A percentile compares a stretch with the other conserved stretches of the same genome.
Evolutionary conservation across 495 filamentous ascomycete species (phyloP).

Genomic region (Penicillium mononematosum): DNA sequence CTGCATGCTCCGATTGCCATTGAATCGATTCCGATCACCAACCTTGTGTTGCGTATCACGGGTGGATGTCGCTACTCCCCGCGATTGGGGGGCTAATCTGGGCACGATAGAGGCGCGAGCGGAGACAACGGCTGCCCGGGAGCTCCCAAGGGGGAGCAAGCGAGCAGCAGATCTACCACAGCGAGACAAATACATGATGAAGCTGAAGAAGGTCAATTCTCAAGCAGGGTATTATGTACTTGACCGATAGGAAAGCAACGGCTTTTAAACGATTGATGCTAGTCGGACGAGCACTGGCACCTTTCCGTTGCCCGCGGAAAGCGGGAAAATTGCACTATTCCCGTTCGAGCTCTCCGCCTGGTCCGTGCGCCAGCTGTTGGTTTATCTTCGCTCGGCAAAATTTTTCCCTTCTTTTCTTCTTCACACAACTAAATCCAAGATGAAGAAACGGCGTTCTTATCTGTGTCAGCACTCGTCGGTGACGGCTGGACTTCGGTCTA

Average conservation of each 20-base stretch:
- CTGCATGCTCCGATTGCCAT: constrained; percentile 5
- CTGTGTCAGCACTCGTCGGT: constrained; percentile 49
- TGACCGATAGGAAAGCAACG: constrained; percentile 26
- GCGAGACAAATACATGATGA: constrained; percentile 43
- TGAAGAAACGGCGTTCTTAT: constrained; percentile 48
- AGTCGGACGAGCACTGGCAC: constrained; percentile 23
- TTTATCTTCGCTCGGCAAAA: constrained; percentile 26
- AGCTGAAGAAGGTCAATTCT: constrained; percentile 6
- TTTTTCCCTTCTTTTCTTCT: constrained; percentile 32
- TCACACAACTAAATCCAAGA: constrained; percentile 59
- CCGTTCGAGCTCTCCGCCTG: constrained; percentile 30
- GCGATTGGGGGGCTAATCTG: constrained; percentile 29
- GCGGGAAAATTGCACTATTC: constrained; percentile 32
- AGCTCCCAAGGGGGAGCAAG: constrained; percentile 37
- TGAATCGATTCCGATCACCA: not conserved
- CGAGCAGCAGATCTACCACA: constrained; percentile 45
- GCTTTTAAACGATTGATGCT: constrained; percentile 25
- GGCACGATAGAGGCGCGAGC: constrained; percentile 23
- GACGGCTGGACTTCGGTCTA: constrained; percentile 24
- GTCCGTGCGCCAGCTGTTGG: constrained; percentile 22
- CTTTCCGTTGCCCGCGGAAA: constrained; percentile 48
- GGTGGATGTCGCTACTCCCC: constrained; percentile 40
- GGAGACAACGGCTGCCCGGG: constrained; percentile 24
- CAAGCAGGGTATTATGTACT: constrained; percentile 14
- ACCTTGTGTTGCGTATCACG: constrained; percentile 48